Base-by-base conservation (phyloP, 78 protist species). In the Emiliania huxleyi region DNA sequence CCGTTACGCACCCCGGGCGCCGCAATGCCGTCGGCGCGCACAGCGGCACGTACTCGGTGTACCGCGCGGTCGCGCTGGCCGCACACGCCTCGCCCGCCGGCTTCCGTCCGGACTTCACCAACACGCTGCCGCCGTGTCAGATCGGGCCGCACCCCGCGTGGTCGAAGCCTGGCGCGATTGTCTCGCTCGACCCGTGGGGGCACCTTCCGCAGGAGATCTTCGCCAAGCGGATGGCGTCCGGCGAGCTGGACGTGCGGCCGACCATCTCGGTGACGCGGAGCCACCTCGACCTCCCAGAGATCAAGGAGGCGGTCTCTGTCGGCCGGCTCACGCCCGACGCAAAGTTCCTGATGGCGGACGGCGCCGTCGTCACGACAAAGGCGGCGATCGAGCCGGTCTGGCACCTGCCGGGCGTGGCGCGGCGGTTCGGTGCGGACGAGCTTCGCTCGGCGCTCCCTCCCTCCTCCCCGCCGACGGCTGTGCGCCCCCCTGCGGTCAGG, bases 131-230 rank as follows among this genome's bases (percentile, higher is more conserved):
- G 23, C 77, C 83, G 38, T 15, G 77, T 22, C 21, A 25, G 45
- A 71, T 69, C 11, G 87, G 87, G 2, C 94, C 94, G 23, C 26
- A 22, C 42, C 73, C 87, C 42, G n/a, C 91, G 46, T 92, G 94
- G 94, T 43, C 19, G 29, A 87, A 85, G 45, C 73, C 83, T 15
- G 12, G 21, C 35, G 12, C 25, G 55, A 92, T 92, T 23, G 94
- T 85, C 48, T 83, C 91, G 71, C 42, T 92, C 52, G 94, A 92
- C 91, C 94, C 94, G 44, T 92, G 94, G 94, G 94, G 94, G 11
- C 90, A 55, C 83, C 69, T 85, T 0, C 35, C 69, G 29, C 45
- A 42, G 77, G 62, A 33, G 2, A 45, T n/a, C 90, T 92, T 85
- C 69, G 91, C 19, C 15, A 46, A 81, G 15, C 43, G 87, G 56